Evolutionary conservation across 2,329 filamentous ascomycete genomes (phyloP).

Genomic region (Cercospora janseana): DNA sequence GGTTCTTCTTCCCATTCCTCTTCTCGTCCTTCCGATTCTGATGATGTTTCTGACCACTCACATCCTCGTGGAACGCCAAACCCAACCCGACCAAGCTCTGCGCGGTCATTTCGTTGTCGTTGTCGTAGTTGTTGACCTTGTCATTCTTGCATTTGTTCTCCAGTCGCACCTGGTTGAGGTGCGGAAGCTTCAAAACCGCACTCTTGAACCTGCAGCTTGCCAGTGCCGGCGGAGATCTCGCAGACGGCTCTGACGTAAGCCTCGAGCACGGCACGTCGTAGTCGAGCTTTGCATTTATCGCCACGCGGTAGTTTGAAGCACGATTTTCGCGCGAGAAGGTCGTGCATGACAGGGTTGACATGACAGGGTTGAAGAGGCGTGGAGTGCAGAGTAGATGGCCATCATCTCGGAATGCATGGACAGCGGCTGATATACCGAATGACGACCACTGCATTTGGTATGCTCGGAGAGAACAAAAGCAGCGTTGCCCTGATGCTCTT

Average conservation of each 20-base stretch:
- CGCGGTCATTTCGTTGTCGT: constrained; percentile 25
- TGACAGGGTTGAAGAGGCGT: constrained; percentile 46
- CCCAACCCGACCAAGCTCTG: constrained; percentile 33
- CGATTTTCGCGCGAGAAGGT: constrained; percentile 50
- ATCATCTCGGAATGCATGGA: constrained; percentile 58
- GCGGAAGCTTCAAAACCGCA: constrained; percentile 50
- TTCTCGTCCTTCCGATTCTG: constrained; percentile 33
- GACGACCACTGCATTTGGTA: constrained; percentile 37
- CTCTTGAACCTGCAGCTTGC: constrained; percentile 44
- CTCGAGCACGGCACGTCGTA: constrained; percentile 45
- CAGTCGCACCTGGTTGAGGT: constrained; percentile 35
- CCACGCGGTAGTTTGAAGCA: constrained; percentile 48
- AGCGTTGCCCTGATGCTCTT: constrained; percentile 32
- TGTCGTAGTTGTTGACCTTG: constrained; percentile 22
- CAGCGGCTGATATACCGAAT: constrained; percentile 45
- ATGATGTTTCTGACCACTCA: constrained; percentile 38
- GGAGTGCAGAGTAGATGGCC: constrained; percentile 53
- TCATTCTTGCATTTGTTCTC: constrained; percentile 23
- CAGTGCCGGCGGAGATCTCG: constrained; percentile 37
- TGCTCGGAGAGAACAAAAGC: constrained; percentile 44
- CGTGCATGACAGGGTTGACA: constrained; percentile 46
- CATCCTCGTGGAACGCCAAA: constrained; percentile 32
- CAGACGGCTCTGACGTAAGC: constrained; percentile 49
- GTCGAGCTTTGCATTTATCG: constrained; percentile 51
- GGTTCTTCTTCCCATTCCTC: constrained; percentile 30